Base-by-base conservation (phyloP, 305 asterid genomes). In the Rubia occidens region DNA sequence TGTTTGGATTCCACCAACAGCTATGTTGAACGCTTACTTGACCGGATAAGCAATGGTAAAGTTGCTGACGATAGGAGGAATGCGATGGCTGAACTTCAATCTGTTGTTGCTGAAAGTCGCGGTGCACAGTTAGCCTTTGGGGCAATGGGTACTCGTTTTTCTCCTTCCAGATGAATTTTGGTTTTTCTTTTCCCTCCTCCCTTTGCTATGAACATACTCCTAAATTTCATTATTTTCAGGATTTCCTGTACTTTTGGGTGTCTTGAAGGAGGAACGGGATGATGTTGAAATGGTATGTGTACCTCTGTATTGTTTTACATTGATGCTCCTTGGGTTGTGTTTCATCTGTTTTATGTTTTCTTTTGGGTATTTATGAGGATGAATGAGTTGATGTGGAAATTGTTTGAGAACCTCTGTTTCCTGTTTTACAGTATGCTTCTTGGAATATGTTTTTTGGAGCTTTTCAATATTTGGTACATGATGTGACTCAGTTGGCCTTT, bases 21-120 rank as follows among this genome's bases (percentile, higher is more conserved):
- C 78, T 90, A 88, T 82, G 89, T 90, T 1, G 98, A 94, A 79
- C 94, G 96, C 79, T 84, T 94, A 83, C 89, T 94, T 74, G 98
- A 94, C 75, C 95, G 98, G 67, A 86, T 94, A 71, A 89, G 97
- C 86, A 87, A 90, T 17, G 95, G 96, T 69, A 83, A 72, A 68
- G 83, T 88, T 78, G 95, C 97, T 63, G 98, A 93, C 76, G 98
- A 90, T 74, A 86, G 93, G 83, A 86, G 97, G 82, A 80, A 62
- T 74, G 97, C 95, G 65, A 83, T 90, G 83, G 79, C 70, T 66
- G 98, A 93, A 78, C 98, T 93, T 81, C 95, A 86, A 71, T 83
- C 95, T 68, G 85, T 87, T 85, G 95, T 93, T 47, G 84, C 91
- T 65, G 96, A 93, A 77, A 93, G 91, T 78, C 85, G 71, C 64